phyloP scores from a whole-genome alignment of 192 early-diverging fungal genomes.

The Glomus cerebriforme region DNA sequence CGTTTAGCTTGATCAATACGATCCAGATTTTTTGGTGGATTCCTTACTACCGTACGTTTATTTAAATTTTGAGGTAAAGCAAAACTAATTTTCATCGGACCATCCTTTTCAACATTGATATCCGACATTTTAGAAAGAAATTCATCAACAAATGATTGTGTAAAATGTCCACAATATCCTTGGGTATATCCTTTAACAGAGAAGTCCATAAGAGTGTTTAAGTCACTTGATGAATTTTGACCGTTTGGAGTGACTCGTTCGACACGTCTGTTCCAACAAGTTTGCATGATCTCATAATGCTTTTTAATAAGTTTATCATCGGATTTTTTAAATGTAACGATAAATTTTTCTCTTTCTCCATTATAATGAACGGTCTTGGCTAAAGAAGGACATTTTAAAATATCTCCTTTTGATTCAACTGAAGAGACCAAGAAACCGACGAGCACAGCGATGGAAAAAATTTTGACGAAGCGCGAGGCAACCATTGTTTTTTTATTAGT shows the following conservation, averaged over 20 bases:
- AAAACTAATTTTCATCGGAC: not conserved
- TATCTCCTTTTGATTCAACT: not conserved
- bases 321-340: not conserved
- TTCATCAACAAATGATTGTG: not conserved
- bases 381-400: not conserved
- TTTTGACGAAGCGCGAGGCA: not conserved
- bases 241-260: not conserved
- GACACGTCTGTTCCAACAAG: not conserved
- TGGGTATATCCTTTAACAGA: not conserved
- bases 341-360: not conserved
- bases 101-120: not conserved
- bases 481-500: not conserved
- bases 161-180: not conserved
- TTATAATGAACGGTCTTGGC: not conserved
- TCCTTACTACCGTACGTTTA: not conserved
- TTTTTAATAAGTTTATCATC: not conserved
- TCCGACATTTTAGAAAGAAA: not conserved
- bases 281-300: not conserved
- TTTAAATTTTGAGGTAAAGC: not conserved
- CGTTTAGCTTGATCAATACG: conserved; percentile 15
- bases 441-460: not conserved
- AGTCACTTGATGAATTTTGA: not conserved
- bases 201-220: not conserved
- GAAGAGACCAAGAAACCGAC: not conserved
- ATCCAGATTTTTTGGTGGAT: not conserved